Evolutionary conservation across 2,329 filamentous ascomycete species (phyloP), one percentile per base, ranked within the genome.

Genomic region (Sodiomyces alkalinus): DNA sequence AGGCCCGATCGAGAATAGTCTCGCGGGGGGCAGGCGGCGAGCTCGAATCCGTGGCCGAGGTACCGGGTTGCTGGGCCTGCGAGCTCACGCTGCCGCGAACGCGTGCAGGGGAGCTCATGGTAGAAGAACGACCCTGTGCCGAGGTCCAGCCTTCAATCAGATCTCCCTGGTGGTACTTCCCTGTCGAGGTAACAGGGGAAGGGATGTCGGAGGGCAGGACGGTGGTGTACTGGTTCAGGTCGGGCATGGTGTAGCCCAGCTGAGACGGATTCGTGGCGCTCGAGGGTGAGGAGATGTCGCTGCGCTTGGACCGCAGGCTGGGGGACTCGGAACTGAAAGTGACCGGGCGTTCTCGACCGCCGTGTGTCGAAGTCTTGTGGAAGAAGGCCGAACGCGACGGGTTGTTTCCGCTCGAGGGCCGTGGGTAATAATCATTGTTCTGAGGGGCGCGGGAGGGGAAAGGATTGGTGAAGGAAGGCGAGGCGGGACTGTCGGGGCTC

Each of bases 1-100:
- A 77, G 0, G 73, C 73, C 21, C 73, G 54, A 43, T 78, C 73
- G n/a, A 77, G 47, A 28, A 78, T 77, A 0, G 73, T 75, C 47
- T 78, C 72, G 11, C 72, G 60, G 3, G 65, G 66, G 1, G 48
- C 51, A 2, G 65, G 62, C 1, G 68, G 66, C 0, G 66, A 64
- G 39, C 56, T 59, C 2, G 61, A 59, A 22, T 60, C 52, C 3
- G 55, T 40, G 7, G 58, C 42, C 9, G 49, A 44, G 9, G 27
- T 29, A n/a, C 6, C 21, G 9, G 43, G 41, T 12, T 51, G 47
- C 4, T 56, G 54, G 11, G 54, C 50, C 9, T 62, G 58, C 2
- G 67, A 71, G 35, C 62, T 55, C 27, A 72, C 53, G 40, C 68
- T 72, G 24, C 62, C 66, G 6, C 66, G 59, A 3, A 56, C 61